Base-by-base conservation (phyloP, 768 basidiomycete species). In the Leccinum rimulosum region DNA sequence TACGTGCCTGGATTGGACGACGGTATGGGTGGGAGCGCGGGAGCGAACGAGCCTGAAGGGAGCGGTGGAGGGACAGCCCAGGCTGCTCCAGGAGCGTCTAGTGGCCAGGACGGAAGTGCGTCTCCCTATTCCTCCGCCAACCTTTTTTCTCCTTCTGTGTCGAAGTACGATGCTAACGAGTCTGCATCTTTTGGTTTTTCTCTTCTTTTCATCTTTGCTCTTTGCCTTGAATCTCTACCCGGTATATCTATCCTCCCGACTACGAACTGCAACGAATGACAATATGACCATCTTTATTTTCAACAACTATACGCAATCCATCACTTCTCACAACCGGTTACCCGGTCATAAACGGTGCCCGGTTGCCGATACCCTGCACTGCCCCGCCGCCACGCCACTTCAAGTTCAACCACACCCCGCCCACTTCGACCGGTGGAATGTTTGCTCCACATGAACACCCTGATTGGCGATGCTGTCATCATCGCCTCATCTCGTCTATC, bases 71-170 rank as follows among this genome's bases (percentile, higher is more conserved):
- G 59, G 45, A 8, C 58, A 28, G 45, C 11, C 19, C 63, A 56
- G 17, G 54, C 14, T 51, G 49, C 45, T 25, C 52, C 66, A 11
- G 64, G 55, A 22, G 35, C 56, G 33, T 60, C 68, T 53, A 63
- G 68, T 49, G 64, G 22, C 22, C 22, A 22, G 22, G 61, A 50
- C 65, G 69, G 9, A 71, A 70, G 71, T 71, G 62, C 60, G 70
- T 71, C 28, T 51, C 45, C 35, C 8, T 56, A 58, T 54, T 11
- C 40, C n/a, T 43, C n/a, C n/a, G 9, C 4, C 38, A 40, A 17
- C 19, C 61, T 15, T 58, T 1, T 15, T 36, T 36, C 0, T 5
- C 22, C 50, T 22, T 22, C 22, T 52, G 11, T 19, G 27, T 8
- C 27, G n/a, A 30, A 27, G 28, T 50, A 28, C 31, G 28, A 43